Evolutionary conservation across 352 stramenopile species (phyloP).

Genomic region (Globisporangium ultimum): DNA sequence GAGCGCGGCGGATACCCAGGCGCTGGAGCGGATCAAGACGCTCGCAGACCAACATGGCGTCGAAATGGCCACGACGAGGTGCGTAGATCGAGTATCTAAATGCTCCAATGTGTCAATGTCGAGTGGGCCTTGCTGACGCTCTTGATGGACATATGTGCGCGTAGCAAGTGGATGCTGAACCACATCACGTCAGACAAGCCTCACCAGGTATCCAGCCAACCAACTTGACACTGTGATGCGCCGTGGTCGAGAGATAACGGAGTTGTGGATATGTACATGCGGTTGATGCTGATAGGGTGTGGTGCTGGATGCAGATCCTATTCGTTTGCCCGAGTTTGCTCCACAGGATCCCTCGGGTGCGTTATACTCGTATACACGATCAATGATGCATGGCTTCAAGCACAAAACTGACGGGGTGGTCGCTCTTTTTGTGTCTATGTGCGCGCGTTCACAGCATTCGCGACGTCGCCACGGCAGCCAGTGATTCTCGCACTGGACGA

Average conservation of each 20-base stretch:
- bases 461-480: slow-evolving; percentile 29
- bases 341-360: slow-evolving; percentile 39
- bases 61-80: slow-evolving; percentile 27
- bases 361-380: not conserved
- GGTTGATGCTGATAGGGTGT: slow-evolving; percentile 52
- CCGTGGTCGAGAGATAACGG: not conserved
- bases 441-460: slow-evolving; percentile 19
- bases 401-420: not conserved
- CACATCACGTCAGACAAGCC: slow-evolving; percentile 79
- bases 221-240: too few relatives aligned
- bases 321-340: slow-evolving; percentile 56
- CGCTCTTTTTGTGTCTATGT: slow-evolving; percentile 3
- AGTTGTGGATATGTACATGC: not conserved
- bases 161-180: slow-evolving; percentile 84
- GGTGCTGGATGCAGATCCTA: slow-evolving; percentile 62
- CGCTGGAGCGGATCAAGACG: slow-evolving; percentile 45
- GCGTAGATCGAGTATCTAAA: not conserved
- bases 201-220: slow-evolving; percentile 44
- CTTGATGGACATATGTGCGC: slow-evolving; percentile 1
- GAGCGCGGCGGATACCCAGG: slow-evolving; percentile 24
- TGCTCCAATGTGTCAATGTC: not conserved
- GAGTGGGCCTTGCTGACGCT: slow-evolving; percentile 1
- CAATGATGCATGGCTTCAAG: too few relatives aligned
- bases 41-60: slow-evolving; percentile 30
- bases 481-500: slow-evolving; percentile 77